A percentile compares a stretch with the other conserved stretches of the same genome.
These are phyloP conservation scores for Mortierella sp. DNA, from an alignment of 371 early-diverging fungal species.

Conservation along the genomic window DNA sequence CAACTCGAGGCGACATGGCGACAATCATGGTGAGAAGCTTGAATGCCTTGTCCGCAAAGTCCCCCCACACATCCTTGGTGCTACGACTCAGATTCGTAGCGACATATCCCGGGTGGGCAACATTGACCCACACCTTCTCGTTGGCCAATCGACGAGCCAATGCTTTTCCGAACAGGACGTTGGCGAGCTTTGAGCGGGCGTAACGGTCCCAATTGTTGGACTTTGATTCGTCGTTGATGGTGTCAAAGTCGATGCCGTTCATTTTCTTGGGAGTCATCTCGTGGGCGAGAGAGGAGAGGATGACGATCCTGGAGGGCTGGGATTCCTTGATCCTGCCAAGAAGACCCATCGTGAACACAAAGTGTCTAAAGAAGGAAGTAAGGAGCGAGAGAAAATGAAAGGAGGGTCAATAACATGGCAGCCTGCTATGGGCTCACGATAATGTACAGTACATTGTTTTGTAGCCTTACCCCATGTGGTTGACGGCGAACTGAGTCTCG, in stretches of 20 bases:
- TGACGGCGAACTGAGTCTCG: slow-evolving; percentile 82
- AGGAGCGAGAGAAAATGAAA: neutral
- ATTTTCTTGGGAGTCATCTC: slow-evolving; percentile 13
- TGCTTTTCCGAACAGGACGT: slow-evolving; percentile 69
- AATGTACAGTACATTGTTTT: too few relatives aligned
- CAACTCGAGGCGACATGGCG: slow-evolving; percentile 56
- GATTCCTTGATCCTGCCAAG: slow-evolving; percentile 68
- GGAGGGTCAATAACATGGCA: neutral
- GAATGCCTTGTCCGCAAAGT: slow-evolving; percentile 3
- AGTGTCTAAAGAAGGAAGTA: slow-evolving; percentile 52
- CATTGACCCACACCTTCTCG: slow-evolving; percentile 70
- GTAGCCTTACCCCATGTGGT: slow-evolving; percentile 73
- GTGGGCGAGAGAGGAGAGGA: slow-evolving; percentile 60
- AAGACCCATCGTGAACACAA: slow-evolving; percentile 70
- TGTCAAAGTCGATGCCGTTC: slow-evolving; percentile 50
- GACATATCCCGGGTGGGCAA: slow-evolving; percentile 77
- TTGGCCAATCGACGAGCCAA: slow-evolving; percentile 61
- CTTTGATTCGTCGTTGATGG: slow-evolving; percentile 57
- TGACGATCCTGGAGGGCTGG: slow-evolving; percentile 67
- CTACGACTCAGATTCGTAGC: slow-evolving; percentile 11
- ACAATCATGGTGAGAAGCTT: slow-evolving; percentile 31
- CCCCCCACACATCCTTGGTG: slow-evolving; percentile 7
- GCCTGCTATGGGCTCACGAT: too few relatives aligned
- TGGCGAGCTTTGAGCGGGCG: slow-evolving; percentile 70
- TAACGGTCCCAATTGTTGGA: slow-evolving; percentile 47